Base-by-base conservation (phyloP, 108 stramenopile genomes). In the Bacterosira constricta region DNA sequence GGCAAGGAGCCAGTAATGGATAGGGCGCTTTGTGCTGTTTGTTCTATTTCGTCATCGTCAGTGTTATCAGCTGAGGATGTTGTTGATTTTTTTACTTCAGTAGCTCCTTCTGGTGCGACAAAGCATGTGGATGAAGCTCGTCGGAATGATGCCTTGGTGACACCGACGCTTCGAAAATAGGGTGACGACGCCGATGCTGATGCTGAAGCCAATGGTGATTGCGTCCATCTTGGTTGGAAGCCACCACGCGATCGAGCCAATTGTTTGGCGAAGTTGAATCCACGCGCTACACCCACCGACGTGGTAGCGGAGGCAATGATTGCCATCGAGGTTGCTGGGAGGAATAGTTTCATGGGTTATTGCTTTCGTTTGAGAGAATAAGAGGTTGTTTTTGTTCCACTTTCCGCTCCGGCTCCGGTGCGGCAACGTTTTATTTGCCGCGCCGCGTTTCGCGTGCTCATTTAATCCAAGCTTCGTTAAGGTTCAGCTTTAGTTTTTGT, bases 1-100 rank as follows among this genome's bases (percentile, higher is more conserved):
- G 75, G 75, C 18, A 77, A 30, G 6, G 67, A 62, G 20, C 75
- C 75, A 13, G 67, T 64, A 36, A 77, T 77, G 42, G 60, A 32
- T 6, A 69, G 45, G 54, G 67, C 62, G 5, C 34, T 57, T 21
- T 47, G 58, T 29, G 75, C 75, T 13, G 45, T 53, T 55, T 56
- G 30, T 64, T 77, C 75, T 12, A 77, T 77, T 45, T 56, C 67
- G 6, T 61, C 38, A 18, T 62, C 27, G 11, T 73, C 17, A 53
- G 42, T 26, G 51, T 66, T 31, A 13, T 53, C 36, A 27, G 47
- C 52, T 29, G 56, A 21, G n/a, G 67, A 55, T 7, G 50, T 61
- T 11, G 30, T 39, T 26, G 39, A 27, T 6, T 21, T 34, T 52
- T 46, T 50, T 20, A n/a, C n/a, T n/a, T n/a, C n/a, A n/a, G 49